These are phyloP conservation scores for Coemansia sp. DNA, from an alignment of 192 early-diverging fungal genomes.

Conservation along the genomic window DNA sequence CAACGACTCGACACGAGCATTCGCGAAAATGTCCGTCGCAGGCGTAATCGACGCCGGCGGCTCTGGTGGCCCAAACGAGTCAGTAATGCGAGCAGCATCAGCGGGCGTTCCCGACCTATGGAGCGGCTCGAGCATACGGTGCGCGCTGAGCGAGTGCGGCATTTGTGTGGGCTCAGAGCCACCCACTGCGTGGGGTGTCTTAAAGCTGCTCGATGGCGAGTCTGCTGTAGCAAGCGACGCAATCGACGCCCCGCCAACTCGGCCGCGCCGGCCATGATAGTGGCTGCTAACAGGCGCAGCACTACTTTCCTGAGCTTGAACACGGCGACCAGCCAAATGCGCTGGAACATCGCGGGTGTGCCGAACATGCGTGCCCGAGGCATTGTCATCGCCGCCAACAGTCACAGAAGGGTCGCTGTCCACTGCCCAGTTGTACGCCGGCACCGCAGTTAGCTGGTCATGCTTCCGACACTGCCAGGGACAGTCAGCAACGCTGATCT, in stretches of 20 bases:
- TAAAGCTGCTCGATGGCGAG: background rate
- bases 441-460: slow-evolving; percentile 4
- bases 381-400: background rate
- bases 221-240: slow-evolving; percentile 14
- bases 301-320: slow-evolving; percentile 23
- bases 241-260: slow-evolving; percentile 26
- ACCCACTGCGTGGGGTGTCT: background rate
- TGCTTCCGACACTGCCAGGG: slow-evolving; percentile 47
- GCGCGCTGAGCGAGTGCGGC: background rate
- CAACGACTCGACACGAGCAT: slow-evolving; percentile 31
- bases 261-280: slow-evolving; percentile 17
- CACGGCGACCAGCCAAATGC: background rate
- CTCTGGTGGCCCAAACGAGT: background rate
- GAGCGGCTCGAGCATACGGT: slow-evolving; percentile 2
- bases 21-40: slow-evolving; percentile 22
- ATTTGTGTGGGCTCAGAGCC: background rate
- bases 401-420: background rate
- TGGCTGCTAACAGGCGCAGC: slow-evolving; percentile 8
- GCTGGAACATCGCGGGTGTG: background rate
- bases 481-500: slow-evolving; percentile 31
- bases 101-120: background rate
- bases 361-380: background rate
- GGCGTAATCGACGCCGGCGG: background rate
- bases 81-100: background rate
- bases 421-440: slow-evolving; percentile 28